Evolutionary conservation across 2,329 filamentous ascomycete genomes (phyloP), one percentile per base, ranked within the genome.

Genomic region (Aspergillus cejpii): DNA sequence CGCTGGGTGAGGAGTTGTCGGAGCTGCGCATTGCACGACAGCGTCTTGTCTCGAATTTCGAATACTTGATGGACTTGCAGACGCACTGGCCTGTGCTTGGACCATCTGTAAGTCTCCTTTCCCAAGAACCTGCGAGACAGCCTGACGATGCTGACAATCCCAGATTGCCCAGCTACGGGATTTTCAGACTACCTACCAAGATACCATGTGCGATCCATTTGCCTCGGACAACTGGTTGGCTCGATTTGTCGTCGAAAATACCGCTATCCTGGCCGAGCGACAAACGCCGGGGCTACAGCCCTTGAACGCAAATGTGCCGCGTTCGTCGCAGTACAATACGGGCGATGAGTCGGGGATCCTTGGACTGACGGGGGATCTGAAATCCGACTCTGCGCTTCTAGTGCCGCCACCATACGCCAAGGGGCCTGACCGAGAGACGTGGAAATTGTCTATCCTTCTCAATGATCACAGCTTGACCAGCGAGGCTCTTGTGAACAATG

Each of bases 141-240:
- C 15, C 14, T 43, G 7, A 8, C 29, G 12, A 14, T 17, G n/a
- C 31, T 44, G 17, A 44, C 26, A 12, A 19, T 3, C 15, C 2
- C 24, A 57, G 54, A 39, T 53, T 5, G 36, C 46, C 19, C 52
- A 49, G n/a, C 49, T 57, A 19, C 46, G 53, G n/a, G 49, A 43
- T 1, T 57, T 57, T 39, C 52, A 57, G 21, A 53, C 51, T 6
- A 52, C 29, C 19, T 57, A 53, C 21, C 44, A 47, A 17, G 48
- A 49, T 37, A 51, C 52, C 3, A 45, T 53, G 29, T 52, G 48
- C 5, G 49, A 56, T 29, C 47, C 55, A 1, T 57, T 57, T 37
- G 47, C 45, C 2, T 24, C 53, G 14, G 55, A 57, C 21, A 54
- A 56, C 31, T 57, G 55, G 55, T 54, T 57, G 52, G 53, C 51